phyloP scores from a whole-genome alignment of 805 yeast genomes.

The Pichia nanzhaoensis region DNA sequence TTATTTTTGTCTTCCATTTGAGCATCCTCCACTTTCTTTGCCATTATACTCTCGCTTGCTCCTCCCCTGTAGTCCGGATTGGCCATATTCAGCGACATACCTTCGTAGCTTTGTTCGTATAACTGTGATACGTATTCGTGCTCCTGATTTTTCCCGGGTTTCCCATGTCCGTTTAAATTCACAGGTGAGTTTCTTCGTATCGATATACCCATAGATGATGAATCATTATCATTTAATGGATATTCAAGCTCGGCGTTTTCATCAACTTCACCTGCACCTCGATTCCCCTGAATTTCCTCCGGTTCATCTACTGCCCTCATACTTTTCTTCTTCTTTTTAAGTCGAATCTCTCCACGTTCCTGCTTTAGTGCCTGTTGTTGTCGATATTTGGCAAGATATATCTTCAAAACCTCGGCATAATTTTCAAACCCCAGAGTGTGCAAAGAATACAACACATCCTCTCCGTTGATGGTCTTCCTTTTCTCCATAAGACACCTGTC shows the following conservation, averaged over 20 bases:
- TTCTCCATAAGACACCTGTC: conserved; percentile 60
- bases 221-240: conserved; percentile 7
- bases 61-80: conserved; percentile 25
- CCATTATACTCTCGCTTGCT: conserved; percentile 3
- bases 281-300: conserved; percentile 19
- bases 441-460: conserved; percentile 60
- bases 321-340: conserved; percentile 16
- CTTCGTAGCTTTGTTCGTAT: conserved; percentile 29
- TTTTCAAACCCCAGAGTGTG: conserved; percentile 61
- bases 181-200: too few relatives aligned
- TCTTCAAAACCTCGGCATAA: conserved; percentile 61
- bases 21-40: not conserved
- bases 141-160: not conserved
- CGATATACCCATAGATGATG: too few relatives aligned
- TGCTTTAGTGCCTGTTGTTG: conserved; percentile 71
- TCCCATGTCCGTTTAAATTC: too few relatives aligned
- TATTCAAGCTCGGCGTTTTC: conserved; percentile 1
- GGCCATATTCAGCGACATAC: conserved; percentile 11
- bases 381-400: conserved; percentile 60
- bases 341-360: conserved; percentile 50
- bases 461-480: conserved; percentile 66
- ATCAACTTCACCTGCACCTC: conserved; percentile 22
- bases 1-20: not conserved
- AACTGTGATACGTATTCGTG: conserved; percentile 26
- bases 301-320: conserved; percentile 9